phyloP scores from a whole-genome alignment of 2,329 filamentous ascomycete genomes.

The Diplodia scrobiculata region DNA sequence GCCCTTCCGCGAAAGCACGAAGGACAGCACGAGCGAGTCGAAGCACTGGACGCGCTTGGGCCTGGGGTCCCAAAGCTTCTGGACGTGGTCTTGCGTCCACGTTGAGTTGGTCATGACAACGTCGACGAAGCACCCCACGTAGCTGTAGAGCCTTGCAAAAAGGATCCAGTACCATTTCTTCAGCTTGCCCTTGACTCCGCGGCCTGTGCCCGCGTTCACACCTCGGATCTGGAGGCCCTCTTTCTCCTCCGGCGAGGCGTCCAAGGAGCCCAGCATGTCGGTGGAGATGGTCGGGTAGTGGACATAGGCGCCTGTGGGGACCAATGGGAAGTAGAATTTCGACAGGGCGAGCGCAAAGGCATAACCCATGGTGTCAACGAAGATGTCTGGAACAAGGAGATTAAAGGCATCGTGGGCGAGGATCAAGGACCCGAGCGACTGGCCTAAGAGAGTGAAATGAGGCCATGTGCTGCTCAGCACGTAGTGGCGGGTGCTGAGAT shows the following conservation, averaged over 20 bases:
- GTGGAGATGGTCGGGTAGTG: conserved; percentile 98
- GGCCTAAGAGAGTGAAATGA: conserved; percentile 88
- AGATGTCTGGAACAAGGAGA: conserved; percentile 88
- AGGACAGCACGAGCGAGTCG: conserved; percentile 28
- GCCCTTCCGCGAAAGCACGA: conserved; percentile 16
- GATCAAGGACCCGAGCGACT: conserved; percentile 83
- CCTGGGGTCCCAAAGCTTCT: conserved; percentile 32
- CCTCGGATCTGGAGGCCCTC: conserved; percentile 44
- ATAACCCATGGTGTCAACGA: conserved; percentile 98
- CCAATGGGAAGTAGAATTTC: conserved; percentile 75
- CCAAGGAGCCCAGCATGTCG: conserved; percentile 86
- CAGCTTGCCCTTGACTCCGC: conserved; percentile 66
- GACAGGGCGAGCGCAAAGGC: conserved; percentile 83
- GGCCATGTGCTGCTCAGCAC: conserved; percentile 87
- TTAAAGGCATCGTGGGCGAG: conserved; percentile 90
- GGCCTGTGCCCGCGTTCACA: conserved; percentile 80
- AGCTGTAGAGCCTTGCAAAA: conserved; percentile 81
- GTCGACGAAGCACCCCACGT: conserved; percentile 80
- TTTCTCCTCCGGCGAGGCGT: conserved; percentile 53
- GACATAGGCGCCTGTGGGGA: conserved; percentile 90
- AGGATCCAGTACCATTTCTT: conserved; percentile 85
- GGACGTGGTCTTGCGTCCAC: conserved; percentile 84
- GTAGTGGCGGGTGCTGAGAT: conserved; percentile 83
- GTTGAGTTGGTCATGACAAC: conserved; percentile 97
- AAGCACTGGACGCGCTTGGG: conserved; percentile 15